phyloP scores from a whole-genome alignment of 2,329 filamentous ascomycete genomes.

The Calonectria montana region DNA sequence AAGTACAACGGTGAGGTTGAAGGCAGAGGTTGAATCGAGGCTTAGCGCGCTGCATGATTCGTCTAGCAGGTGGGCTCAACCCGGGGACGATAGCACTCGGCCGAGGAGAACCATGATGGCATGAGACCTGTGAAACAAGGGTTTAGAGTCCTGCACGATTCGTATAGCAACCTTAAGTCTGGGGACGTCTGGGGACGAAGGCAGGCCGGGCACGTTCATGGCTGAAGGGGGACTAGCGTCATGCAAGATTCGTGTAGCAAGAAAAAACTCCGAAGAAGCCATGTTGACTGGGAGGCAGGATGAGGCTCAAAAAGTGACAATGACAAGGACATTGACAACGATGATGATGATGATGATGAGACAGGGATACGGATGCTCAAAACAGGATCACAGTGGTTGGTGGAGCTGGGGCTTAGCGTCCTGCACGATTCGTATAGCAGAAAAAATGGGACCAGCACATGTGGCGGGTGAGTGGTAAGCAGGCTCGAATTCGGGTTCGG shows the following conservation, averaged over 20 bases:
- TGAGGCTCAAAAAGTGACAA: constrained; percentile 1
- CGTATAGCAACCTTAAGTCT: constrained; percentile 18
- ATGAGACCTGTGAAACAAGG: not conserved
- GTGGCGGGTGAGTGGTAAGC: not conserved
- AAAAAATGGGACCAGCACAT: not conserved
- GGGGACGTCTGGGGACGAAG: not conserved
- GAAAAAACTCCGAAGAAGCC: not conserved
- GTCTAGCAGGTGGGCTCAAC: constrained; percentile 17
- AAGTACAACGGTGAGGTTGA: not conserved
- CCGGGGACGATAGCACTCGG: not conserved
- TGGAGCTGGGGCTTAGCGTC: constrained; percentile 36
- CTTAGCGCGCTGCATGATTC: constrained; percentile 25
- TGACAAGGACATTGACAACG: too few species aligned
- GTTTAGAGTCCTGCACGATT: constrained; percentile 20
- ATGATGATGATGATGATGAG: too few species aligned
- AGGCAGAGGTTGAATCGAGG: not conserved
- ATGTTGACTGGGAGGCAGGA: not conserved
- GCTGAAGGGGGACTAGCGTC: not conserved
- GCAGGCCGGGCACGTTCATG: not conserved
- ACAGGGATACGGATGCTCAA: not conserved
- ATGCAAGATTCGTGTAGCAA: constrained; percentile 25
- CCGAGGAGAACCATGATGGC: not conserved
- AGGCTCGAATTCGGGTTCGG: constrained; percentile 20
- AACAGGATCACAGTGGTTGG: not conserved
- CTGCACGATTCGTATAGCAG: constrained; percentile 45